These are phyloP conservation scores for Malus hybrid DNA, from an alignment of 331 rosid genomes.

Conservation along the genomic window DNA sequence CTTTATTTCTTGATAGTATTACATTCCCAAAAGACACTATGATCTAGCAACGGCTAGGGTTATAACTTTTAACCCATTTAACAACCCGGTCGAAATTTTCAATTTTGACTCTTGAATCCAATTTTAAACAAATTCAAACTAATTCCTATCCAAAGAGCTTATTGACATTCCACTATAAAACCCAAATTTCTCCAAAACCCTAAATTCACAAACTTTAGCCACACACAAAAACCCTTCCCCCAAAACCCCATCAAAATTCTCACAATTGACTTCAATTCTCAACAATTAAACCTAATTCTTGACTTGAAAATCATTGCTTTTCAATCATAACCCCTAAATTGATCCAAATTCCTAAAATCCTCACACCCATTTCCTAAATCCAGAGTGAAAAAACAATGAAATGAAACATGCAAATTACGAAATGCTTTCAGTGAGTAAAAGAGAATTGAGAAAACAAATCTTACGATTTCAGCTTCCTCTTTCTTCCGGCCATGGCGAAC, in stretches of 20 bases:
- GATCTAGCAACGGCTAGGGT: not conserved
- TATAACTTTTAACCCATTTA: not conserved
- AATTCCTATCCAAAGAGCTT: not conserved
- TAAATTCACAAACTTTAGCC: not conserved
- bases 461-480: conserved; percentile 30
- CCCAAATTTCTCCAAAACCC: not conserved
- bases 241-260: not conserved
- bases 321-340: not conserved
- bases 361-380: not conserved
- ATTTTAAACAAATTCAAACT: not conserved
- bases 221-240: not conserved
- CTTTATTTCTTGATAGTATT: not conserved
- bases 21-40: not conserved
- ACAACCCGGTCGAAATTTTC: not conserved
- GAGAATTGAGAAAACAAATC: not conserved
- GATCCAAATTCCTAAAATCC: conserved; percentile 11
- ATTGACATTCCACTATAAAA: not conserved
- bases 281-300: not conserved
- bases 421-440: not conserved
- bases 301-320: not conserved
- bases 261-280: not conserved
- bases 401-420: not conserved
- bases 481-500: conserved; percentile 27
- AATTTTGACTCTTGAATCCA: not conserved
- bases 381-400: not conserved